phyloP scores from a whole-genome alignment of 2,329 filamentous ascomycete species.

The Fusarium sublunatum region DNA sequence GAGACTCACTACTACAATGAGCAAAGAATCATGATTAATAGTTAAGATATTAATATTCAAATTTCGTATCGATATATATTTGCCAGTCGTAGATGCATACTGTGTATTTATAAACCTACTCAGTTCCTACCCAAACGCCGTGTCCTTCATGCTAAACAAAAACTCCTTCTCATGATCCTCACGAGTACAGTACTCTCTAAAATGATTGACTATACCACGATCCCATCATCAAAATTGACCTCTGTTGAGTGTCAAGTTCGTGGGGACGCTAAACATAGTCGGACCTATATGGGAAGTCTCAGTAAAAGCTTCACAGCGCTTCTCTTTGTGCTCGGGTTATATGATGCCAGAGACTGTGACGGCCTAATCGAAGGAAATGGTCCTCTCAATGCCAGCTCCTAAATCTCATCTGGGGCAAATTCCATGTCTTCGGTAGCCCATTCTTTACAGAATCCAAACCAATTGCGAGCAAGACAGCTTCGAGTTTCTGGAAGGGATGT shows the following conservation, averaged over 20 bases:
- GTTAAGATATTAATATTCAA: not conserved
- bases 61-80: slow-evolving; percentile 18
- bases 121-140: slow-evolving; percentile 24
- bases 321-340: not conserved
- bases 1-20: not conserved
- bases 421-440: slow-evolving; percentile 47
- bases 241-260: not conserved
- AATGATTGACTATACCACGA: not conserved
- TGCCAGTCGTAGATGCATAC: not conserved
- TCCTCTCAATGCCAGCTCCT: slow-evolving; percentile 2
- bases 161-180: slow-evolving; percentile 18
- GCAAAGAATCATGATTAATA: not conserved
- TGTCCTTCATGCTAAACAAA: slow-evolving; percentile 11
- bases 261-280: not conserved
- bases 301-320: not conserved
- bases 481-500: slow-evolving; percentile 43
- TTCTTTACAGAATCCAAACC: slow-evolving; percentile 57
- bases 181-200: slow-evolving; percentile 10
- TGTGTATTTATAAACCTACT: slow-evolving; percentile 2
- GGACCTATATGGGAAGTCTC: not conserved
- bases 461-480: slow-evolving; percentile 53
- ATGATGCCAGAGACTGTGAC: not conserved
- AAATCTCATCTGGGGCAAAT: slow-evolving; percentile 51
- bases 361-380: not conserved
- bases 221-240: not conserved